Evolutionary conservation across 2,329 filamentous ascomycete species (phyloP), one percentile per base, ranked within the genome.

Genomic region (Stylonectria norvegica): DNA sequence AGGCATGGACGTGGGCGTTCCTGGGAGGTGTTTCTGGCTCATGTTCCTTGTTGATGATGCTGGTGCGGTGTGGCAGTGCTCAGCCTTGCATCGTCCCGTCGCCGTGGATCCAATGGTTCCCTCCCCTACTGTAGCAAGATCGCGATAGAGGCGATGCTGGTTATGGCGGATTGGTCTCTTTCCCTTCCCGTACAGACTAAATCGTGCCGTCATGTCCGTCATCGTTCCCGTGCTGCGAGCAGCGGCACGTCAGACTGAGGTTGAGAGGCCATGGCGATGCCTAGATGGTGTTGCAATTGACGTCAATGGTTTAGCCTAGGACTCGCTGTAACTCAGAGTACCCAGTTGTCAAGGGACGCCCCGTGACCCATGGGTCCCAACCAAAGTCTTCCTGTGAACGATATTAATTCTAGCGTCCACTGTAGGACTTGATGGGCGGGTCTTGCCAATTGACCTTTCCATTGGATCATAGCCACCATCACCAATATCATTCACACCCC

Each of bases 11-110:
- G 27, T 29, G 36, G 34, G 29, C 11, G 22, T 34, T 11, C 20
- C 16, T 37, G 11, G 5, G 11, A 20, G 8, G 4, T n/a, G n/a
- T 14, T 17, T 39, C 14, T 6, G 12, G 27, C 36, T 19, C 40
- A 30, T n/a, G 9, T 30, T 8, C 8, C 8, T 9, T 8, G 27
- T 8, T 15, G 6, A 9, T 9, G 27, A 14, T 6, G 14, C 6
- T 30, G 27, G 27, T 9, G 8, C 8, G 27, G 9, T 8, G 14
- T 9, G n/a, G n/a, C n/a, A n/a, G 8, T 20, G 17, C 43, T 51
- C 49, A 56, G 53, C 53, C 53, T 56, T 53, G 42, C 51, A 56
- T 8, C 14, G n/a, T n/a, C n/a, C n/a, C n/a, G n/a, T n/a, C n/a
- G n/a, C n/a, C n/a, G n/a, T 43, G 33, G 18, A 29, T 39, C 6